A percentile compares a stretch with the other conserved stretches of the same genome.
phyloP scores from a whole-genome alignment of 208 protist species.

The Trichomonas tenax region DNA sequence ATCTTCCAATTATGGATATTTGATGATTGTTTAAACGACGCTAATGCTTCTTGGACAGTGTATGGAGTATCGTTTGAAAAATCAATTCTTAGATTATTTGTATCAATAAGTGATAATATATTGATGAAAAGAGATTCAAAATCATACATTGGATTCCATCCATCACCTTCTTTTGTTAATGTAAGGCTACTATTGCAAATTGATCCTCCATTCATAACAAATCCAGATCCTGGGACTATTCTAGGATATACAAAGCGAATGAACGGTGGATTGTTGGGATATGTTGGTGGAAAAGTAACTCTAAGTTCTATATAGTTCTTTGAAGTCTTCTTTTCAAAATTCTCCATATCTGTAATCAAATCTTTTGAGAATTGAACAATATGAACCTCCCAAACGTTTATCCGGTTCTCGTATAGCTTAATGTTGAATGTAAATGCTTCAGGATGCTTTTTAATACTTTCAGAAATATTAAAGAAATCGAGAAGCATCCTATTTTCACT shows the following conservation, averaged over 20 bases:
- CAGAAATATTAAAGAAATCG: too few species aligned
- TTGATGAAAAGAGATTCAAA: neutral
- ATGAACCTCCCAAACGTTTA: neutral
- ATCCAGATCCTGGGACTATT: neutral
- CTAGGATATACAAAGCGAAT: constrained; percentile 16
- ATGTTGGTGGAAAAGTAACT: constrained; percentile 18
- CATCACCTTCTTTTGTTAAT: neutral
- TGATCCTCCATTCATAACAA: constrained; percentile 10
- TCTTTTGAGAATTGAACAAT: neutral
- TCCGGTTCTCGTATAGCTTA: neutral
- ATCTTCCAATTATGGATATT: neutral
- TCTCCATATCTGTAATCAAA: neutral
- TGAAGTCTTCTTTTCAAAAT: neutral
- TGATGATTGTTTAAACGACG: neutral
- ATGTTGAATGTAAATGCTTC: neutral
- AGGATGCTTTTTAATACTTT: neutral
- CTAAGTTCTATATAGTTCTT: neutral
- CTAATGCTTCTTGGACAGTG: neutral
- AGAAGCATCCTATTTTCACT: too few species aligned
- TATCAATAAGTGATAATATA: neutral
- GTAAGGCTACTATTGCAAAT: constrained; percentile 18
- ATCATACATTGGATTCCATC: neutral
- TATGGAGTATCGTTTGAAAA: neutral
- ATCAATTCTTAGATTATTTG: neutral
- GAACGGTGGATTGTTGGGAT: constrained; percentile 24